Base-by-base conservation (phyloP, 2,329 filamentous ascomycete species). In the Coleophoma crateriformis region DNA sequence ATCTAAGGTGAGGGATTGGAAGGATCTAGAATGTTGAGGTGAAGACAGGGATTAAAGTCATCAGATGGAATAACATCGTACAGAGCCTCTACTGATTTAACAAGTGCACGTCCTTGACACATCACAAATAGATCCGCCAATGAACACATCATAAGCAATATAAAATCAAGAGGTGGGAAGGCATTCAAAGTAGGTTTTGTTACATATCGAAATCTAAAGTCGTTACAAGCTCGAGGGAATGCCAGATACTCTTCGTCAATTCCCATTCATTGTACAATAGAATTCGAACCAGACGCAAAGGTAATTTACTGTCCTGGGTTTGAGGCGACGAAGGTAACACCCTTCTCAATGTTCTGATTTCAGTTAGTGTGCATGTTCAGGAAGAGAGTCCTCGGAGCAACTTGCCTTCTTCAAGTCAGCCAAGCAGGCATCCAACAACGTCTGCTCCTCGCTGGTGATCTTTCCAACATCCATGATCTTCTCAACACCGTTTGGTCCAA, bases 401-500 rank as follows among this genome's bases (percentile, higher is more conserved):
- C 50, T 33, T 55, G 63, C 63, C 66, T 87, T 88, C 81, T 88
- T 87, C 70, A 94, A 81, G 74, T 92, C 94, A 64, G 70, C 76
- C 61, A 97, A 77, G 81, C 83, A 87, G 66, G 84, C 88, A 67
- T 95, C 87, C 65, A 99, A 76, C 63, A 99, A 85, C 74, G 85
- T 84, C 83, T 95, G 77, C 86, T 99, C 94, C 71, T 84, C 77
- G 64, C 84, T 82, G 67, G 89, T 88, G 68, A 97, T 68, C 73
- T 88, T 79, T 73, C 94, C 94, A 63, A 99, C 76, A 64, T 87
- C 84, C 71, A 87, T 80, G 71, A 97, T 92, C 83, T 95, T 87
- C 82, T 94, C 85, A 59, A 95, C 92, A 78, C 94, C 94, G 71
- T 92, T 87, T 71, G 91, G 90, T 76, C 94, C 94, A 67, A 99